Evolutionary conservation across 805 yeast genomes (phyloP).

Genomic region (Ogataea ramenticola): DNA sequence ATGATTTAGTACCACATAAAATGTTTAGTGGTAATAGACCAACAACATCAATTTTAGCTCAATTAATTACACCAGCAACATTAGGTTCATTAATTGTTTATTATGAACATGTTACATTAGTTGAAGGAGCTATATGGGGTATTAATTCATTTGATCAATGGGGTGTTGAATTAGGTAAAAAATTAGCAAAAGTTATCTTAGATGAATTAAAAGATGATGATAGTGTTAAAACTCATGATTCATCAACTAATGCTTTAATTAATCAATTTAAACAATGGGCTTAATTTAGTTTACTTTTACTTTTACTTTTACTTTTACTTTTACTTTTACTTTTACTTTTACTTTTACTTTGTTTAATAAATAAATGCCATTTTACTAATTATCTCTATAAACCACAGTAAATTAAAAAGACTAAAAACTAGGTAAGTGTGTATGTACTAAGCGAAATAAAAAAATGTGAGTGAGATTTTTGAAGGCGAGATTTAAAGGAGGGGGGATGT

Average conservation of each 20-base stretch:
- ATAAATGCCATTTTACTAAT: too few species aligned
- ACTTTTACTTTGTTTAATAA: too few species aligned
- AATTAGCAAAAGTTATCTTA: slow-evolving; percentile 92
- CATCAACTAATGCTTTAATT: slow-evolving; percentile 86
- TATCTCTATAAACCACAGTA: too few species aligned
- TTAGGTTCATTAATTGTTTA: slow-evolving; percentile 95
- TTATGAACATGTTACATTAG: slow-evolving; percentile 95
- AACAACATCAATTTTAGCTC: slow-evolving; percentile 93
- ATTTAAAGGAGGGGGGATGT: too few species aligned
- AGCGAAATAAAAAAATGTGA: too few species aligned
- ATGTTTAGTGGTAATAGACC: slow-evolving; percentile 98
- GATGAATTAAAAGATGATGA: slow-evolving; percentile 66
- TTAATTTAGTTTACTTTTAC: too few species aligned
- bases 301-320: too few species aligned
- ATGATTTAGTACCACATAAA: slow-evolving; percentile 88
- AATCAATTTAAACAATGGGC: slow-evolving; percentile 92
- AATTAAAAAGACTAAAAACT: too few species aligned
- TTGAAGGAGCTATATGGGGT: slow-evolving; percentile 99
- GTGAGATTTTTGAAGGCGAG: too few species aligned
- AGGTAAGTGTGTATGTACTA: too few species aligned
- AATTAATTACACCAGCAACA: slow-evolving; percentile 93
- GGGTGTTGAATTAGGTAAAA: slow-evolving; percentile 99
- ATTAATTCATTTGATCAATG: slow-evolving; percentile 99
- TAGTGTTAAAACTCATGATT: slow-evolving; percentile 68
- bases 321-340: too few species aligned